Conservation (phyloP, 495 filamentous ascomycete species). For the Parachaetomium inaequale region DNA sequence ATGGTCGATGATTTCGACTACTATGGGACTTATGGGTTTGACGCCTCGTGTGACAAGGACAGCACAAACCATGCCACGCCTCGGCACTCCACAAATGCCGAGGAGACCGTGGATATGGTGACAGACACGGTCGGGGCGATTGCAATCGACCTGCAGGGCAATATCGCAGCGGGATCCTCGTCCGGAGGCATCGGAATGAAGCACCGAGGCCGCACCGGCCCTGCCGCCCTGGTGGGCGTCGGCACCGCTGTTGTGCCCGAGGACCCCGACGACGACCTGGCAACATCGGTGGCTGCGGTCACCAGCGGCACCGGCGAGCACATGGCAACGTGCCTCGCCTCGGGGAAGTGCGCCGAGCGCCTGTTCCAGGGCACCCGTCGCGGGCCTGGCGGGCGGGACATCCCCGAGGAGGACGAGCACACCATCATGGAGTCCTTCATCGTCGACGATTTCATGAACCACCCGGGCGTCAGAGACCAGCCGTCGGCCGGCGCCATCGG, state of each 20-base stretch:
- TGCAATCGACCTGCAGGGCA: conserved; percentile 77
- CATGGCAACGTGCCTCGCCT: conserved; percentile 88
- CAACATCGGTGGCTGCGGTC: conserved; percentile 66
- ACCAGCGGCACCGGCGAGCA: conserved; percentile 96
- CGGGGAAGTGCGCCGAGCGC: conserved; percentile 70
- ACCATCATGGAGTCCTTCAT: conserved; percentile 69
- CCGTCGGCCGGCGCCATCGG: conserved; percentile 74
- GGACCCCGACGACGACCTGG: conserved; percentile 52
- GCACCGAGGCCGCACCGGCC: conserved; percentile 82
- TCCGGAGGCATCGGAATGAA: conserved; percentile 99
- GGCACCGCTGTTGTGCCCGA: conserved; percentile 81
- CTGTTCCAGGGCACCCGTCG: conserved; percentile 64
- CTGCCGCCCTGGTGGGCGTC: conserved; percentile 86
- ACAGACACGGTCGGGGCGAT: conserved; percentile 96
- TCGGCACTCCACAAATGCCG: conserved; percentile 14
- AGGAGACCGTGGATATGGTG: conserved; percentile 50
- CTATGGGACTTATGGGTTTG: neutral
- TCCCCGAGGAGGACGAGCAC: conserved; percentile 66
- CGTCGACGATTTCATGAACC: conserved; percentile 73
- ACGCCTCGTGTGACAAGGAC: conserved; percentile 1
- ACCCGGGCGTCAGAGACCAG: conserved; percentile 71
- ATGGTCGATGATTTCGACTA: conserved; percentile 8
- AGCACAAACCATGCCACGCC: neutral
- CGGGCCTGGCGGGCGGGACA: conserved; percentile 52
- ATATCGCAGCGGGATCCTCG: conserved; percentile 94